These are phyloP conservation scores for Pleoardoris graminearum DNA, from an alignment of 2,329 filamentous ascomycete species.

Conservation along the genomic window DNA sequence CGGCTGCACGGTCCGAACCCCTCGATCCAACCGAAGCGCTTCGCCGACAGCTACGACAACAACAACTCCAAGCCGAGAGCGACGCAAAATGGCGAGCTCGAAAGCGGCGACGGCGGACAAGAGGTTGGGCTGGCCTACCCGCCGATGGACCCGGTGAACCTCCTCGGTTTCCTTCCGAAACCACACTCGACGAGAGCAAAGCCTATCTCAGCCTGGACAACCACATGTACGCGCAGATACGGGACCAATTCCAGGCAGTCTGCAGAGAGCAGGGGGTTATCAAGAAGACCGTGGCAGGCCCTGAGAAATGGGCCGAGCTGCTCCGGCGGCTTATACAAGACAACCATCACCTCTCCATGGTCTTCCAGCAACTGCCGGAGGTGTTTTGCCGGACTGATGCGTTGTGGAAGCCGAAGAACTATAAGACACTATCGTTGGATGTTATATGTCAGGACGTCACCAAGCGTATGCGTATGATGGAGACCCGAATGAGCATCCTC, in stretches of 20 bases:
- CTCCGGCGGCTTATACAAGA: conserved; percentile 70
- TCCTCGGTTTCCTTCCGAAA: conserved; percentile 79
- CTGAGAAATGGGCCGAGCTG: conserved; percentile 71
- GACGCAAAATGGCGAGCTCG: conserved; percentile 64
- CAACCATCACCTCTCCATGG: conserved; percentile 63
- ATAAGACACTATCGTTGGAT: conserved; percentile 71
- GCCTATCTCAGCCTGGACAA: conserved; percentile 67
- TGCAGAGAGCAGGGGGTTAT: conserved; percentile 68
- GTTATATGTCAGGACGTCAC: conserved; percentile 81
- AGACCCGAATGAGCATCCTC: conserved; percentile 69
- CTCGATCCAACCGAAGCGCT: conserved; percentile 30
- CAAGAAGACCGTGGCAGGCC: conserved; percentile 76
- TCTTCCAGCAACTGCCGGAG: conserved; percentile 62
- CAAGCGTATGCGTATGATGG: conserved; percentile 71
- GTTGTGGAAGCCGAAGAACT: conserved; percentile 49
- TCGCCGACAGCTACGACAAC: conserved; percentile 33
- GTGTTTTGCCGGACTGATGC: conserved; percentile 50
- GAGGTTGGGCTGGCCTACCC: conserved; percentile 68
- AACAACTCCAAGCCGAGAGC: conserved; percentile 60
- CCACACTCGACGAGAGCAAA: conserved; percentile 78
- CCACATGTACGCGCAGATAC: conserved; percentile 64
- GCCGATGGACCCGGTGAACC: conserved; percentile 69
- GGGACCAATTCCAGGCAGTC: conserved; percentile 69
- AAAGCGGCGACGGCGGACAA: conserved; percentile 69
- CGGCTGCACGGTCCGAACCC: conserved; percentile 11